These are phyloP conservation scores for Scleroderma bovista DNA, from an alignment of 768 basidiomycete genomes.

Conservation along the genomic window DNA sequence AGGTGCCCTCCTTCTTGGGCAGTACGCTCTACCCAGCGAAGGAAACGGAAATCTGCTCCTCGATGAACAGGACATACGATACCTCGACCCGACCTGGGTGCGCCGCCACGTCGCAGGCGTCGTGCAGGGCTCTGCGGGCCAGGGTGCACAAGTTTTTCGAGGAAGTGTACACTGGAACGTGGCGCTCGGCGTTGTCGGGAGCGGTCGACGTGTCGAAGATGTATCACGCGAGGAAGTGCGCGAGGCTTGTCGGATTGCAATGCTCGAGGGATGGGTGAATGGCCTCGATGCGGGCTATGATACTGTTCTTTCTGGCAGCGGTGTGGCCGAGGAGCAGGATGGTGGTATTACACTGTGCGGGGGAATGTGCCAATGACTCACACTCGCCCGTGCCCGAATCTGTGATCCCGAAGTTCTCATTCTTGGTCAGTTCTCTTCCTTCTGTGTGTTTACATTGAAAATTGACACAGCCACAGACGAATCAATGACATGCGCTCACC, in stretches of 20 bases:
- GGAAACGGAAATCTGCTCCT: slow-evolving; percentile 58
- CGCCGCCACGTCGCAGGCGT: slow-evolving; percentile 68
- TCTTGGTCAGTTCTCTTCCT: slow-evolving; percentile 76
- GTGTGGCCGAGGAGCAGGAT: slow-evolving; percentile 36
- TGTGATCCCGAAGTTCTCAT: slow-evolving; percentile 86
- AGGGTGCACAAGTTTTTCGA: slow-evolving; percentile 51
- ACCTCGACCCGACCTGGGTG: slow-evolving; percentile 69
- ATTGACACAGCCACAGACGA: slow-evolving; percentile 45
- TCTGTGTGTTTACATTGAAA: not conserved
- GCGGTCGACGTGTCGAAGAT: slow-evolving; percentile 37
- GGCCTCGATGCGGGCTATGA: slow-evolving; percentile 89
- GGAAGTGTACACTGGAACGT: slow-evolving; percentile 72
- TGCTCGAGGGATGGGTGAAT: slow-evolving; percentile 82
- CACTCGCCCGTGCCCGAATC: slow-evolving; percentile 81
- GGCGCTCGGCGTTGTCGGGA: slow-evolving; percentile 64
- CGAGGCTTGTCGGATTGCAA: slow-evolving; percentile 74
- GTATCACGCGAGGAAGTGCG: slow-evolving; percentile 68
- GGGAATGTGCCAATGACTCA: slow-evolving; percentile 87
- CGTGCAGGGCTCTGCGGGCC: slow-evolving; percentile 62
- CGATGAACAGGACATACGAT: slow-evolving; percentile 77
- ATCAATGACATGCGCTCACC: no score
- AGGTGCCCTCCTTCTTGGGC: slow-evolving; percentile 57
- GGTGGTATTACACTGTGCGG: slow-evolving; percentile 79
- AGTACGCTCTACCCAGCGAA: slow-evolving; percentile 53
- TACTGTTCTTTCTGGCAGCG: slow-evolving; percentile 47